These are phyloP conservation scores for Aspergillus terreus DNA, from an alignment of 2,329 filamentous ascomycete species.

Conservation along the genomic window DNA sequence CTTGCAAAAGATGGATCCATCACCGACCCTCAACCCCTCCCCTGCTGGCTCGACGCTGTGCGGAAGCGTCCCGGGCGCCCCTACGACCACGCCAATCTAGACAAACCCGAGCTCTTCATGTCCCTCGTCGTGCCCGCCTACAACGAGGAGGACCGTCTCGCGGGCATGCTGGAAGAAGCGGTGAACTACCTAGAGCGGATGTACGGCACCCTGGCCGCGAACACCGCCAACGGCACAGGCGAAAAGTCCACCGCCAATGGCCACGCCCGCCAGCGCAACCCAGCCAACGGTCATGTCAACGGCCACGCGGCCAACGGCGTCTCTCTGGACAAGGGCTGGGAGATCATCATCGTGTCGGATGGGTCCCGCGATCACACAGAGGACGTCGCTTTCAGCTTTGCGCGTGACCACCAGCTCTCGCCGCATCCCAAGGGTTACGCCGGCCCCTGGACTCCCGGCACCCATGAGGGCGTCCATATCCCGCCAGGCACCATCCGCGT, in stretches of 20 bases:
- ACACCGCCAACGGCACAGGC: neutral
- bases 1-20: constrained; percentile 62
- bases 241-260: neutral
- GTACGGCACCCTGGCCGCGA: constrained; percentile 57
- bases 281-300: constrained; percentile 27
- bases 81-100: constrained; percentile 51
- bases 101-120: constrained; percentile 76
- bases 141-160: constrained; percentile 83
- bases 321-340: constrained; percentile 62
- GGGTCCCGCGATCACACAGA: constrained; percentile 81
- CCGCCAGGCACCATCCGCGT: constrained; percentile 78
- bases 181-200: constrained; percentile 77
- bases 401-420: constrained; percentile 61
- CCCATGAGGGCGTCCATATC: constrained; percentile 48
- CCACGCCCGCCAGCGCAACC: constrained; percentile 21
- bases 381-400: constrained; percentile 74
- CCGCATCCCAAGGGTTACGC: constrained; percentile 39
- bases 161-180: constrained; percentile 84
- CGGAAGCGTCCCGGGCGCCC: constrained; percentile 52
- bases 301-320: constrained; percentile 28
- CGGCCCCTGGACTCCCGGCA: constrained; percentile 52
- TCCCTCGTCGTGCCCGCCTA: constrained; percentile 92
- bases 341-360: constrained; percentile 89
- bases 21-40: constrained; percentile 56
- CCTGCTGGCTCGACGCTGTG: constrained; percentile 85